phyloP scores from a whole-genome alignment of 2,329 filamentous ascomycete species.

The Paracoccidioides brasiliensis region DNA sequence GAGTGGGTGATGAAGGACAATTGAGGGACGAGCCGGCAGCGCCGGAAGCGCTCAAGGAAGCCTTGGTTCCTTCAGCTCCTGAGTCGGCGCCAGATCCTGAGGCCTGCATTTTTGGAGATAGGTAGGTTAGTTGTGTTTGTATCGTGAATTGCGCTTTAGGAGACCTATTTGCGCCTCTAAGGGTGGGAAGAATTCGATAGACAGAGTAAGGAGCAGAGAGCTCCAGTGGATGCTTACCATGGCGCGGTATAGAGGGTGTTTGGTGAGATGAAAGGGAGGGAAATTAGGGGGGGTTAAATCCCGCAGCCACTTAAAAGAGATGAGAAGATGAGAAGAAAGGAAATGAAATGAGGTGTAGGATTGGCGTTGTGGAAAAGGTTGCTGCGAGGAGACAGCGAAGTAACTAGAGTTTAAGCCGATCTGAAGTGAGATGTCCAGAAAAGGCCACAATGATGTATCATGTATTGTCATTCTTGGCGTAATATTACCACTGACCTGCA shows the following conservation, averaged over 20 bases:
- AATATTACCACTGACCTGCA: not conserved
- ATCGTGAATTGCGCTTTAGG: not conserved
- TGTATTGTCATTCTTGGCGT: not conserved
- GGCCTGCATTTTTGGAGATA: slow-evolving; percentile 15
- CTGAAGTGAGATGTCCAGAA: slow-evolving; percentile 4
- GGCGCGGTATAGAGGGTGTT: not conserved
- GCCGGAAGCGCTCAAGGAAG: slow-evolving; percentile 45
- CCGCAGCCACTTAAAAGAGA: too few species aligned
- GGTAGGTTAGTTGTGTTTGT: not conserved
- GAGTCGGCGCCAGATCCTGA: slow-evolving; percentile 33
- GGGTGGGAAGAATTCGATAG: not conserved
- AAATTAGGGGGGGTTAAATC: not conserved
- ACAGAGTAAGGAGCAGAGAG: not conserved
- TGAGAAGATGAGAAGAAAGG: not conserved
- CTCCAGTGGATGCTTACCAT: slow-evolving; percentile 7
- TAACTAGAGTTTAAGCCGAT: not conserved
- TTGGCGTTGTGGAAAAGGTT: not conserved
- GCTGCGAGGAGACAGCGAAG: not conserved
- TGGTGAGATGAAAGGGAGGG: not conserved
- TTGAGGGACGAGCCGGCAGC: slow-evolving; percentile 56
- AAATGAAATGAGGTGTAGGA: not conserved
- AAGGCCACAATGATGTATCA: slow-evolving; percentile 8
- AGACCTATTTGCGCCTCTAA: not conserved
- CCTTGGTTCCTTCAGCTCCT: slow-evolving; percentile 30
- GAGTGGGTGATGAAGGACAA: slow-evolving; percentile 73